Evolutionary conservation across 163 green algal species (phyloP).

Genomic region (Coccomyxa subellipsoidea): DNA sequence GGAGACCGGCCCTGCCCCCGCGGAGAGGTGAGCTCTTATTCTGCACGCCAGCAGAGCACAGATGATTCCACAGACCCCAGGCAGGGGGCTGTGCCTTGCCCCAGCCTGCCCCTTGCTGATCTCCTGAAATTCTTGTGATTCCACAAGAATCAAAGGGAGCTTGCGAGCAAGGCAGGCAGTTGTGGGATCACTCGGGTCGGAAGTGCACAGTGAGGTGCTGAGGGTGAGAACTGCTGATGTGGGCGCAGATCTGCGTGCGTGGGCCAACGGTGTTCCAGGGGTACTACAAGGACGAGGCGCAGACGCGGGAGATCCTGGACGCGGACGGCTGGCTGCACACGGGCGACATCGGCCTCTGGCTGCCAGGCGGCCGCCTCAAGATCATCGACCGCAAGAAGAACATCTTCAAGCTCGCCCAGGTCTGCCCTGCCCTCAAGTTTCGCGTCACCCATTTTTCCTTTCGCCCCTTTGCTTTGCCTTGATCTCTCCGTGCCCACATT

Average conservation of each 20-base stretch:
- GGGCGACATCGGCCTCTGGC: slow-evolving; percentile 91
- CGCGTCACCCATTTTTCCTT: neutral
- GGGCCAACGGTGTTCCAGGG: slow-evolving; percentile 87
- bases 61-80: too few species aligned
- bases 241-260: slow-evolving; percentile 86
- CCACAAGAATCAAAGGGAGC: too few species aligned
- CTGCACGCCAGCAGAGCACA: too few species aligned
- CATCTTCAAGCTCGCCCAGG: slow-evolving; percentile 93
- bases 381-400: slow-evolving; percentile 98
- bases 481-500: too few species aligned
- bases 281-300: slow-evolving; percentile 92
- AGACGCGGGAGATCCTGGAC: slow-evolving; percentile 82
- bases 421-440: neutral
- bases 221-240: neutral
- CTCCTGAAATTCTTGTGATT: too few species aligned
- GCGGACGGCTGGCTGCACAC: slow-evolving; percentile 69
- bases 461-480: too few species aligned
- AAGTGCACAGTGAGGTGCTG: neutral
- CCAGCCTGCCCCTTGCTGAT: neutral
- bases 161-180: too few species aligned
- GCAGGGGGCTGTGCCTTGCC: too few species aligned
- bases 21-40: slow-evolving; percentile 45
- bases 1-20: slow-evolving; percentile 83
- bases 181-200: too few species aligned
- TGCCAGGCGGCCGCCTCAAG: slow-evolving; percentile 85